Evolutionary conservation across 805 yeast species (phyloP), one percentile per base, ranked within the genome.

Genomic region (Myxozyma vanderwaltii): DNA sequence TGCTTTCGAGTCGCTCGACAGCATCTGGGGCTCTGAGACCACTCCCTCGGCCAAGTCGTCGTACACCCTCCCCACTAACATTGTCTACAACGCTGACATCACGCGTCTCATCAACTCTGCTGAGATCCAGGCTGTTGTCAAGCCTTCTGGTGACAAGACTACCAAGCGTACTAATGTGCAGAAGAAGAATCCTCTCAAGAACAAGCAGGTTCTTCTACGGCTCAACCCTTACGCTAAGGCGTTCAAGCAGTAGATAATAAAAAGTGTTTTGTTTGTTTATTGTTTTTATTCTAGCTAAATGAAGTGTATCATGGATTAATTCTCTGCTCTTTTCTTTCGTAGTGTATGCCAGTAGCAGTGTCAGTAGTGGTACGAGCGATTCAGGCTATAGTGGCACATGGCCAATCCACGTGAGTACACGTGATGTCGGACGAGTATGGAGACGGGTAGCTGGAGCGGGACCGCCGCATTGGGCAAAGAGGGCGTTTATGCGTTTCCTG

Each of bases 211-310:
- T 75, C 81, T 91, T 78, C 86, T 91, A 80, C 90, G 97, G 85
- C 88, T 94, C 80, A 94, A 94, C 96, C 99, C 99, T 72, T 94
- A 94, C 86, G 98, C 99, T 74, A 90, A 89, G 88, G 96, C 92
- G 73, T 92, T 86, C 82, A 76, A 63, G 63, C 56, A 52, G 49
- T 50, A 50, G 26, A 27, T 19, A 17, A 8, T 23, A n/a, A 36
- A 47, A 48, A 48, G 39, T 31, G 13, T 2, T 21, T 17, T n/a
- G 44, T 47, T 33, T 13, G 48, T 3, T 19, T 27, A 23, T 36
- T 48, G 43, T 23, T 36, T 36, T 33, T 21, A 13, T 38, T n/a
- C 21, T n/a, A 38, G 43, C 8, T 38, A 19, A 38, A 15, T 38
- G 43, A n/a, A 10, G 21, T 38, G 41, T 15, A 38, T 38, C 41